Evolutionary conservation across 2,329 filamentous ascomycete genomes (phyloP).

Genomic region (Fusarium sp.): DNA sequence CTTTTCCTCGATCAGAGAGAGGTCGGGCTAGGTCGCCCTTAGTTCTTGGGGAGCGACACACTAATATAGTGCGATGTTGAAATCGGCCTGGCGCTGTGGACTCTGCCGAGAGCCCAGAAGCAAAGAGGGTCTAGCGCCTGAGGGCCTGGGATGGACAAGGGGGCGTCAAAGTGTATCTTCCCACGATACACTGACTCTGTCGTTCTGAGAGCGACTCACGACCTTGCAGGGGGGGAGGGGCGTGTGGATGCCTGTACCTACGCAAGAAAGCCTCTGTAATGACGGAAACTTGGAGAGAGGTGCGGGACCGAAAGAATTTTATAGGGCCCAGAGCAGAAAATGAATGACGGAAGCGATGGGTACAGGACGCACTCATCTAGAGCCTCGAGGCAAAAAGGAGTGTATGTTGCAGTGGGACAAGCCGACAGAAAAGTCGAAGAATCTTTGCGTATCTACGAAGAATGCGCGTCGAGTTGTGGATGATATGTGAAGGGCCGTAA

Average conservation of each 20-base stretch:
- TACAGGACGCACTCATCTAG: slow-evolving; percentile 47
- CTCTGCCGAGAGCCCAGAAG: slow-evolving; percentile 52
- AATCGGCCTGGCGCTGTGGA: slow-evolving; percentile 50
- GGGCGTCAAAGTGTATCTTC: slow-evolving; percentile 49
- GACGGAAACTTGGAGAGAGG: slow-evolving; percentile 43
- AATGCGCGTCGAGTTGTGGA: slow-evolving; percentile 34
- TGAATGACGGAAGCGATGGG: slow-evolving; percentile 50
- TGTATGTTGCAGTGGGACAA: slow-evolving; percentile 38
- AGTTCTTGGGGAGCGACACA: slow-evolving; percentile 56
- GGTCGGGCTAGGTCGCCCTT: slow-evolving; percentile 50
- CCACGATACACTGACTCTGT: slow-evolving; percentile 50
- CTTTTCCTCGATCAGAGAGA: slow-evolving; percentile 51
- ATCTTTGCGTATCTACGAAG: slow-evolving; percentile 12
- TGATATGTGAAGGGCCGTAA: slow-evolving; percentile 21
- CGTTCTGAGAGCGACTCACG: slow-evolving; percentile 48
- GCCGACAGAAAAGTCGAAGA: slow-evolving; percentile 22
- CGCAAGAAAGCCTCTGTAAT: slow-evolving; percentile 46
- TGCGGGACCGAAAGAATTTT: slow-evolving; percentile 53
- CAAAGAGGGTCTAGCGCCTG: slow-evolving; percentile 55
- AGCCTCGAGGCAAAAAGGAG: slow-evolving; percentile 35
- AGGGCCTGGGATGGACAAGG: slow-evolving; percentile 49
- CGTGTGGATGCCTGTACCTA: slow-evolving; percentile 28
- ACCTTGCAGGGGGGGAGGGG: slow-evolving; percentile 36
- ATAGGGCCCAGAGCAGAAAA: slow-evolving; percentile 48
- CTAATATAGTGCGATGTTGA: slow-evolving; percentile 58